Conservation (phyloP, 2,329 filamentous ascomycete genomes). For the Botrytis paeoniae region DNA sequence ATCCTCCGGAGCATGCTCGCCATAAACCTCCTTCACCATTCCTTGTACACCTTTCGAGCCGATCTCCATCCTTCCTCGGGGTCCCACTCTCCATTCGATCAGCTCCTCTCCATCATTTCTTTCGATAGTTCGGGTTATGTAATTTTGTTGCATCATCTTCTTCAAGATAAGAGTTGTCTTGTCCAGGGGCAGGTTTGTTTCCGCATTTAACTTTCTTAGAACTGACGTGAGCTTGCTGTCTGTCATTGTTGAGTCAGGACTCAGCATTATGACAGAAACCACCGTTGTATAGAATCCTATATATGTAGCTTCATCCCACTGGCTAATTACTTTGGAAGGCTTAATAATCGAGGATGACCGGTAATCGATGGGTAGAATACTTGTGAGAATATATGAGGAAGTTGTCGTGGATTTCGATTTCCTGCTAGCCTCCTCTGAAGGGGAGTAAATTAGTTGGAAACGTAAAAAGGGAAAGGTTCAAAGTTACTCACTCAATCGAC, state of each 20-base stretch:
- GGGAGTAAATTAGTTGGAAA: slow-evolving; percentile 3
- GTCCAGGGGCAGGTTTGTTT: slow-evolving; percentile 68
- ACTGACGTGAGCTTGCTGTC: slow-evolving; percentile 78
- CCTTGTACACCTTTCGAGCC: slow-evolving; percentile 71
- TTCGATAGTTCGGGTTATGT: slow-evolving; percentile 73
- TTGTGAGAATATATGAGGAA: slow-evolving; percentile 76
- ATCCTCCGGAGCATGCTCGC: slow-evolving; percentile 48
- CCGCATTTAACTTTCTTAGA: slow-evolving; percentile 70
- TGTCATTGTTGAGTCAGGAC: slow-evolving; percentile 62
- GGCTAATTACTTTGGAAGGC: slow-evolving; percentile 64
- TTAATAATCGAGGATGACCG: slow-evolving; percentile 63
- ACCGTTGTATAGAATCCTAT: slow-evolving; percentile 77
- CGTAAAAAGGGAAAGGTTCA: not conserved
- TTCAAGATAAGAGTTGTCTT: slow-evolving; percentile 73
- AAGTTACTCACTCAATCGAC: slow-evolving; percentile 62
- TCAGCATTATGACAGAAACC: slow-evolving; percentile 72
- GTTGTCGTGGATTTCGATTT: slow-evolving; percentile 49
- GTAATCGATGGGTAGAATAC: slow-evolving; percentile 66
- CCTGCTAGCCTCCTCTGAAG: slow-evolving; percentile 37
- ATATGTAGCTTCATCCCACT: slow-evolving; percentile 73
- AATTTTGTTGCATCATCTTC: slow-evolving; percentile 76
- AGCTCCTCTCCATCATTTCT: slow-evolving; percentile 68
- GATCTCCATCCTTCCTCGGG: slow-evolving; percentile 81
- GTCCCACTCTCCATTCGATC: slow-evolving; percentile 79
- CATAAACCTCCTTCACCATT: slow-evolving; percentile 62